Evolutionary conservation across 495 filamentous ascomycete species (phyloP), one percentile per base, ranked within the genome.

Genomic region (Articulospora tetracladia): DNA sequence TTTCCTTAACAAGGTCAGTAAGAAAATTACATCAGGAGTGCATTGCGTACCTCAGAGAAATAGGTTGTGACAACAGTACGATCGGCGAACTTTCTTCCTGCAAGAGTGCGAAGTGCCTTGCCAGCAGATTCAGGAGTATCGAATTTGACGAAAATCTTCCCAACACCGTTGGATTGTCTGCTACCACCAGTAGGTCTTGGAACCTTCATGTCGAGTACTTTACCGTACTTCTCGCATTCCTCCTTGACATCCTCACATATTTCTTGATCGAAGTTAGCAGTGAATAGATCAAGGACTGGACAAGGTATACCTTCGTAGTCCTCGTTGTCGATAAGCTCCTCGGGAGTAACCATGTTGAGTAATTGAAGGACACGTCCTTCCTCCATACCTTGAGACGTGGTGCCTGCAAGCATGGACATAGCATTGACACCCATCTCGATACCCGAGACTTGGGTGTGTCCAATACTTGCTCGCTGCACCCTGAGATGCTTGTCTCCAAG

Each of bases 321-420:
- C 26, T 97, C 92, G 56, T 83, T 84, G 69, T 98, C 91, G 76
- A 97, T 87, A 19, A 99, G 79, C 74, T 99, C 94, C 58, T 98
- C 95, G 0, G 91, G 79, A 0, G 94, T 99, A 24, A 98, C 93
- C 94, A 98, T 98, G 74, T 99, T 99, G 65, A 98, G 77, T 47
- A 99, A 75, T 73, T 96, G 91, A 60, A 99, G 68, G 15, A 99
- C 93, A 47, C 92, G 83, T 57, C 86, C 84, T 47, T 83, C 83
- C 59, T 93, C 90, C 36, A 88, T 70, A 60, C 92, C 87, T 46
- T 80, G 79, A 30, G 88, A 89, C 8, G 90, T 93, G 34, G 93
- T 97, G 47, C 93, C 92, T 30, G 94, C 94, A 68, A 99, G 92
- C 90, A 98, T 93, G 27, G 92, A 94, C 91, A 99, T 98, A 62